phyloP scores from a whole-genome alignment of 2,329 filamentous ascomycete genomes.

The Diplodia mutila region DNA sequence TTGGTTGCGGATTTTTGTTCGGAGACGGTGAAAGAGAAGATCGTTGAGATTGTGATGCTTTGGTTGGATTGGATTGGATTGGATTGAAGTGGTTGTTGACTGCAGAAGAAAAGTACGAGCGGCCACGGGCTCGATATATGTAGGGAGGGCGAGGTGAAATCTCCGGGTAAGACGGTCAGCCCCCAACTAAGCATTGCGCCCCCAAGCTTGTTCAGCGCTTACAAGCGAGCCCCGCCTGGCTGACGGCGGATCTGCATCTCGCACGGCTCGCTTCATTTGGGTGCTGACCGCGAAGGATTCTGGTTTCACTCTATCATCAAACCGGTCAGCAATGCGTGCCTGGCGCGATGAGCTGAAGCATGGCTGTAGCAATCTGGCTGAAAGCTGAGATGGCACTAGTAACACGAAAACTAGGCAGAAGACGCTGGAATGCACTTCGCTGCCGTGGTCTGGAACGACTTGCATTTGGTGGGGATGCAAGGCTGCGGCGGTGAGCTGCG shows the following conservation, averaged over 20 bases:
- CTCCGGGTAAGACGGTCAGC: constrained; percentile 3
- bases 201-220: background rate
- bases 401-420: background rate
- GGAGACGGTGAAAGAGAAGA: background rate
- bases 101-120: background rate
- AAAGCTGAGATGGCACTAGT: background rate
- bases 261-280: constrained; percentile 10
- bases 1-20: background rate
- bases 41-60: background rate
- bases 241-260: constrained; percentile 1
- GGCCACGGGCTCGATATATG: background rate
- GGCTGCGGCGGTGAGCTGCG: background rate
- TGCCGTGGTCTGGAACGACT: background rate
- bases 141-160: background rate
- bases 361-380: background rate
- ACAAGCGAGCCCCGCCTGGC: background rate
- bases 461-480: background rate
- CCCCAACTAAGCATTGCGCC: constrained; percentile 3
- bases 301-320: background rate
- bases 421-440: background rate
- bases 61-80: background rate
- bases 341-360: background rate
- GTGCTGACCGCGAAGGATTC: background rate
- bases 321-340: constrained; percentile 8
- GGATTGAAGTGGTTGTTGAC: background rate